Base-by-base conservation (phyloP, 805 yeast species). In the Lipomyces japonicus region DNA sequence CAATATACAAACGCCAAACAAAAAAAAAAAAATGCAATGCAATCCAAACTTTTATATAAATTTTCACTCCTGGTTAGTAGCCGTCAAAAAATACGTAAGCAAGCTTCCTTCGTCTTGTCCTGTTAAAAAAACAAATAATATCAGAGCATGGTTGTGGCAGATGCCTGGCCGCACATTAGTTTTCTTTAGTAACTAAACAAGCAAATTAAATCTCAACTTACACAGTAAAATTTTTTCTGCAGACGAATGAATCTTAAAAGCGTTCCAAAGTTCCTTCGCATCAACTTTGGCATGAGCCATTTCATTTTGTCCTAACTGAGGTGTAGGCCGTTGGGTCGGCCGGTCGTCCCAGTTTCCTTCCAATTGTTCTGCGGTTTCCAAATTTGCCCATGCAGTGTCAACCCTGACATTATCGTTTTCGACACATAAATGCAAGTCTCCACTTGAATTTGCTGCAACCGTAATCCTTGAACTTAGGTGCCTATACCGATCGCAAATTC, bases 401-500 rank as follows among this genome's bases (percentile, higher is more conserved):
- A 65, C 68, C 10, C 50, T 48, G 4, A 61, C 68, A 6, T 58
- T 63, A 5, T 55, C 57, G n/a, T 58, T 57, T 16, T 53, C 56
- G 6, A 59, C 50, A 3, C 54, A 50, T 7, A 67, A 36, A 21
- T 58, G 53, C 25, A 67, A 36, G 24, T 41, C 44, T 12, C 67
- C 67, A 14, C 43, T 32, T 6, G 43, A 28, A 18, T 59, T 49
- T 2, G 63, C 57, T 2, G 57, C 32, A 3, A 68, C 24, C 2
- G 46, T 45, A 14, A 68, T 51, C 22, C 41, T 34, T 16, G 51
- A 40, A 23, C 58, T 54, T 55, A 68, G 46, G 12, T 56, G 55
- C 28, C 64, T 57, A 51, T 63, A 67, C 40, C 66, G 60, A 32
- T 67, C 71, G 45, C 66, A 57, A n/a, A 68, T 38, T 18, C 40